A percentile compares a stretch with the other conserved stretches of the same genome.
Conservation (phyloP, 2,329 filamentous ascomycete species). For the Xylaria digitata region DNA sequence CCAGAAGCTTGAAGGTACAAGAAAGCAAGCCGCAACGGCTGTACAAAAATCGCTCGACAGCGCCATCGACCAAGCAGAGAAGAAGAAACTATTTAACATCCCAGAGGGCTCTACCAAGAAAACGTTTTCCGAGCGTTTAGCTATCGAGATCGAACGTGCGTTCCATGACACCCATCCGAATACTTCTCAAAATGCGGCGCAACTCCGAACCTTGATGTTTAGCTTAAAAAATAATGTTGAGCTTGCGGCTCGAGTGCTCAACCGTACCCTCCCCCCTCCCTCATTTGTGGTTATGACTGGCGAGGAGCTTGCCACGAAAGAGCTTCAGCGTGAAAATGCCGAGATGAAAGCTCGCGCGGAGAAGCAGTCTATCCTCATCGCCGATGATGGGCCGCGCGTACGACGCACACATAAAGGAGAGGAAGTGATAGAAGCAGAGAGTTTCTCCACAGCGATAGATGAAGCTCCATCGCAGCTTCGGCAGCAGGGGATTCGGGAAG, state of each 20-base stretch:
- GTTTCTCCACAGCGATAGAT: constrained; percentile 51
- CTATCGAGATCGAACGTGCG: constrained; percentile 82
- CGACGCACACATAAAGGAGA: constrained; percentile 95
- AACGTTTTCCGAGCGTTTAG: constrained; percentile 74
- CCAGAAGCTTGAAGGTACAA: constrained; percentile 67
- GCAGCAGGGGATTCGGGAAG: constrained; percentile 51
- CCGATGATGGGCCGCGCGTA: constrained; percentile 80
- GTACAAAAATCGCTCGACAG: constrained; percentile 76
- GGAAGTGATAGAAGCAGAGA: constrained; percentile 84
- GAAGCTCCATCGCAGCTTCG: constrained; percentile 54
- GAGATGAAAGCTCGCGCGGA: constrained; percentile 82
- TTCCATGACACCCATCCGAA: constrained; percentile 67
- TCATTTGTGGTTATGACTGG: constrained; percentile 87
- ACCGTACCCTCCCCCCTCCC: constrained; percentile 75
- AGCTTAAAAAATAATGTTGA: constrained; percentile 91
- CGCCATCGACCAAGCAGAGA: constrained; percentile 74
- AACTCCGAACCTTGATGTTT: constrained; percentile 81
- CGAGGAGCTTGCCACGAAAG: constrained; percentile 91
- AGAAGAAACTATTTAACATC: constrained; percentile 71
- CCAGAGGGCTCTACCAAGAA: constrained; percentile 72
- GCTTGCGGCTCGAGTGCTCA: constrained; percentile 80
- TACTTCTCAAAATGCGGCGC: constrained; percentile 64
- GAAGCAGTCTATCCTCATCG: constrained; percentile 85
- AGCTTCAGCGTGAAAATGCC: constrained; percentile 81
- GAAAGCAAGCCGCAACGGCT: constrained; percentile 76